These are phyloP conservation scores for Ceratocystis huliohia DNA, from an alignment of 2,329 filamentous ascomycete genomes.

Conservation along the genomic window DNA sequence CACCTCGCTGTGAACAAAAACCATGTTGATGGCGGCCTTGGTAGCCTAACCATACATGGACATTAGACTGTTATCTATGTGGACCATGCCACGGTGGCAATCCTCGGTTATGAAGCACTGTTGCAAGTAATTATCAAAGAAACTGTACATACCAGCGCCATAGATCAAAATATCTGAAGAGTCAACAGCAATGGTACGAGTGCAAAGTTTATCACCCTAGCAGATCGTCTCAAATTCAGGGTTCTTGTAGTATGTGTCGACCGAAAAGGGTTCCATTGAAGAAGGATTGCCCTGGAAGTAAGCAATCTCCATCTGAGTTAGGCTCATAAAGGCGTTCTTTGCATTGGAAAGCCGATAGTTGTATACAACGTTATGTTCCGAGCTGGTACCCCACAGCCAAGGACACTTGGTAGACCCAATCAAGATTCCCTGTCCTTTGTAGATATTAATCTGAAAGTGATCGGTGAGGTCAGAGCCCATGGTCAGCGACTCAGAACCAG, in stretches of 20 bases:
- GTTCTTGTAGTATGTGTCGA: conserved; percentile 47
- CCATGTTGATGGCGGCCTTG: conserved; percentile 63
- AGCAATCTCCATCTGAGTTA: conserved; percentile 83
- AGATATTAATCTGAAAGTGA: conserved; percentile 71
- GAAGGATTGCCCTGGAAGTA: conserved; percentile 78
- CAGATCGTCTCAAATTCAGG: conserved; percentile 54
- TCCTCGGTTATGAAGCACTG: conserved; percentile 52
- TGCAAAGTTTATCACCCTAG: conserved; percentile 36
- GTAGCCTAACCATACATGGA: conserved; percentile 59
- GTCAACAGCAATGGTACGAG: conserved; percentile 60
- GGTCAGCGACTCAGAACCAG: conserved; percentile 85
- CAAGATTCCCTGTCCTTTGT: conserved; percentile 71
- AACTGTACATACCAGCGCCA: conserved; percentile 65
- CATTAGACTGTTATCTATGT: conserved; percentile 51
- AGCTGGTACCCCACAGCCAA: conserved; percentile 70
- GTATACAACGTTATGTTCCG: conserved; percentile 54
- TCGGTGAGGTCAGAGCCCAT: conserved; percentile 68
- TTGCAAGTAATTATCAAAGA: conserved; percentile 72
- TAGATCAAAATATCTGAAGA: conserved; percentile 56
- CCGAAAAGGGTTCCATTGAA: conserved; percentile 51
- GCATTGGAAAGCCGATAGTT: conserved; percentile 78
- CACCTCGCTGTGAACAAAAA: conserved; percentile 46
- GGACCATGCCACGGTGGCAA: conserved; percentile 69
- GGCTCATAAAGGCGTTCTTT: conserved; percentile 64
- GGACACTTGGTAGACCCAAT: conserved; percentile 63